These are phyloP conservation scores for Sordariomycetes sp. DNA, from an alignment of 2,329 filamentous ascomycete species.

Conservation along the genomic window DNA sequence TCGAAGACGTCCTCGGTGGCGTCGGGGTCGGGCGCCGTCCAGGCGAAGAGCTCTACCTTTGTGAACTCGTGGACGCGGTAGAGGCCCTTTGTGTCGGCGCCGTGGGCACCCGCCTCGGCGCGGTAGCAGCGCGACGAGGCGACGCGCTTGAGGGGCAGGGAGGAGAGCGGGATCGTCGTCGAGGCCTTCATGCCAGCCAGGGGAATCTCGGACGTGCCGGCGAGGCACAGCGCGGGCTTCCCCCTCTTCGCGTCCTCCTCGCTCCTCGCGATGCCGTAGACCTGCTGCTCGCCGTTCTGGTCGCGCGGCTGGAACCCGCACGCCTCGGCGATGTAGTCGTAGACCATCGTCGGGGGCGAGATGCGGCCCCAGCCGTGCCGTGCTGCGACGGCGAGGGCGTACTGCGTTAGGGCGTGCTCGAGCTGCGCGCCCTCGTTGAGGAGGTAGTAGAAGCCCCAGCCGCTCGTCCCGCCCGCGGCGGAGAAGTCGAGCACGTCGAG, in stretches of 20 bases:
- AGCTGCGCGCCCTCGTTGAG: slow-evolving; percentile 82
- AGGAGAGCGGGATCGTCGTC: slow-evolving; percentile 45
- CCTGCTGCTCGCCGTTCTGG: slow-evolving; percentile 79
- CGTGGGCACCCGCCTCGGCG: slow-evolving; percentile 83
- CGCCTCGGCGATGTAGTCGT: slow-evolving; percentile 77
- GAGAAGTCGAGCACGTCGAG: slow-evolving; percentile 88
- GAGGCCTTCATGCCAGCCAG: slow-evolving; percentile 83
- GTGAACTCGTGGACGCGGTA: slow-evolving; percentile 98
- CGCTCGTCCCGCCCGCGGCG: slow-evolving; percentile 65
- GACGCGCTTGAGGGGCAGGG: slow-evolving; percentile 67
- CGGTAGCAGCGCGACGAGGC: slow-evolving; percentile 89
- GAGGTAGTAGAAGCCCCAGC: slow-evolving; percentile 98
- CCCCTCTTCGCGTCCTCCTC: slow-evolving; percentile 44
- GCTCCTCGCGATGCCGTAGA: slow-evolving; percentile 53
- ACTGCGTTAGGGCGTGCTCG: slow-evolving; percentile 88
- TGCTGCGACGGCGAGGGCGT: slow-evolving; percentile 62
- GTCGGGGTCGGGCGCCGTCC: slow-evolving; percentile 50
- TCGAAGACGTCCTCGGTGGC: slow-evolving; percentile 51
- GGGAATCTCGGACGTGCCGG: slow-evolving; percentile 89
- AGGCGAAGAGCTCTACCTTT: slow-evolving; percentile 95
- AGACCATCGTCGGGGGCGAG: slow-evolving; percentile 79
- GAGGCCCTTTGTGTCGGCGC: slow-evolving; percentile 81
- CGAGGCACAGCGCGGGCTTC: slow-evolving; percentile 60
- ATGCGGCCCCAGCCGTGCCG: slow-evolving; percentile 67
- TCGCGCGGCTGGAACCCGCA: slow-evolving; percentile 94